Conservation (phyloP, 495 filamentous ascomycete genomes). For the Talaromyces adpressus region DNA sequence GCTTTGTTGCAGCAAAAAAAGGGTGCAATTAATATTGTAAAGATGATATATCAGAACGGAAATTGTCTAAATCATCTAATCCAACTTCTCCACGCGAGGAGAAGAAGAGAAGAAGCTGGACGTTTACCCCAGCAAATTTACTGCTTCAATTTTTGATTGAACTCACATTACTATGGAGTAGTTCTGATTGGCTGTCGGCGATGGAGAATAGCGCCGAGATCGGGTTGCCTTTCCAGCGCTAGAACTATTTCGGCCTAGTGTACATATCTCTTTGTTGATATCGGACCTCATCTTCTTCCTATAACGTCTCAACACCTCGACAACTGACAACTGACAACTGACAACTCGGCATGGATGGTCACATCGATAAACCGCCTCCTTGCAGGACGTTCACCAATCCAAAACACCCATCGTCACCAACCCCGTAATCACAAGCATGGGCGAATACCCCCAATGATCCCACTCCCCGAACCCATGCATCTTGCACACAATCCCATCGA, state of each 20-base stretch:
- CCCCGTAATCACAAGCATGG: conserved; percentile 29
- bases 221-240: background rate
- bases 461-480: conserved; percentile 36
- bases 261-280: background rate
- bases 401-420: conserved; percentile 21
- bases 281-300: background rate
- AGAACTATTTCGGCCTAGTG: background rate
- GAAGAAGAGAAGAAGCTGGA: background rate
- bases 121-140: conserved; percentile 1
- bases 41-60: background rate
- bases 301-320: background rate
- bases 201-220: background rate
- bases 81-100: background rate
- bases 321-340: background rate
- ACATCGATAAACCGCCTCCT: background rate
- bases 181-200: conserved; percentile 1
- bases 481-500: conserved; percentile 40
- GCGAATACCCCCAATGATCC: conserved; percentile 52
- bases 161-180: background rate
- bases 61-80: background rate
- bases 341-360: background rate
- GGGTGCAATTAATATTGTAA: background rate
- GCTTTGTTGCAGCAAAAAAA: background rate
- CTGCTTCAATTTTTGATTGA: background rate
- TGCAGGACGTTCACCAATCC: conserved; percentile 6